Conservation (phyloP, 2,329 filamentous ascomycete species). For the Myriangium duriaei region DNA sequence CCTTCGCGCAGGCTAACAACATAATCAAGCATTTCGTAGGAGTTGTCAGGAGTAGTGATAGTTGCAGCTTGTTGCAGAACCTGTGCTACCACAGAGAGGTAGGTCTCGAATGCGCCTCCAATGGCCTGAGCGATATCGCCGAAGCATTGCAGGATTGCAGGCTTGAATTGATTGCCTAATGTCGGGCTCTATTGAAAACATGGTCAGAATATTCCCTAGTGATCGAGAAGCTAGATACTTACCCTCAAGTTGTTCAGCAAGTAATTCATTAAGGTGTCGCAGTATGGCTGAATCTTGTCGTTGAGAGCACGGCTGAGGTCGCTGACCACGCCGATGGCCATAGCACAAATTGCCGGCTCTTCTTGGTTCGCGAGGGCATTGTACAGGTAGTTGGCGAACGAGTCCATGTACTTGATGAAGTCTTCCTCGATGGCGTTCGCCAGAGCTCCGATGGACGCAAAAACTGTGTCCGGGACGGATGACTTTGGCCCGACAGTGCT, state of each 20-base stretch:
- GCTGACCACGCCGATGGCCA: slow-evolving; percentile 94
- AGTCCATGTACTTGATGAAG: slow-evolving; percentile 95
- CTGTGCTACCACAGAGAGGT: slow-evolving; percentile 81
- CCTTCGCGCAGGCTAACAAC: slow-evolving; percentile 88
- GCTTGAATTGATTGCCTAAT: slow-evolving; percentile 94
- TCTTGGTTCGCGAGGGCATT: slow-evolving; percentile 92
- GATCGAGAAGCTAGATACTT: slow-evolving; percentile 24
- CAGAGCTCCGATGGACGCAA: slow-evolving; percentile 82
- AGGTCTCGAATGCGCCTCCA: slow-evolving; percentile 80
- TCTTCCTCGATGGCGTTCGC: slow-evolving; percentile 84
- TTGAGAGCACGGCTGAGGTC: slow-evolving; percentile 89
- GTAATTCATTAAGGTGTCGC: slow-evolving; percentile 97
- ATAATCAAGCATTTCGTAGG: slow-evolving; percentile 94
- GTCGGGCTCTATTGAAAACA: slow-evolving; percentile 52
- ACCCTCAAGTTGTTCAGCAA: slow-evolving; percentile 82
- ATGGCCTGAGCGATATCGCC: slow-evolving; percentile 96
- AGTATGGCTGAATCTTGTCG: slow-evolving; percentile 84
- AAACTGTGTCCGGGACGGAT: slow-evolving; percentile 85
- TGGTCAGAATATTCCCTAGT: slow-evolving; percentile 22
- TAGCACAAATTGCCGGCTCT: slow-evolving; percentile 83
- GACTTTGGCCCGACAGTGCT: slow-evolving; percentile 70
- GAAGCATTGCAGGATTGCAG: slow-evolving; percentile 93
- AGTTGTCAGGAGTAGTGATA: slow-evolving; percentile 57
- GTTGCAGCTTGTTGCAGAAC: slow-evolving; percentile 86
- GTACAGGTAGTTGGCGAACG: slow-evolving; percentile 84